These are phyloP conservation scores for Acer negundo DNA, from an alignment of 345 rosid genomes.

Conservation along the genomic window DNA sequence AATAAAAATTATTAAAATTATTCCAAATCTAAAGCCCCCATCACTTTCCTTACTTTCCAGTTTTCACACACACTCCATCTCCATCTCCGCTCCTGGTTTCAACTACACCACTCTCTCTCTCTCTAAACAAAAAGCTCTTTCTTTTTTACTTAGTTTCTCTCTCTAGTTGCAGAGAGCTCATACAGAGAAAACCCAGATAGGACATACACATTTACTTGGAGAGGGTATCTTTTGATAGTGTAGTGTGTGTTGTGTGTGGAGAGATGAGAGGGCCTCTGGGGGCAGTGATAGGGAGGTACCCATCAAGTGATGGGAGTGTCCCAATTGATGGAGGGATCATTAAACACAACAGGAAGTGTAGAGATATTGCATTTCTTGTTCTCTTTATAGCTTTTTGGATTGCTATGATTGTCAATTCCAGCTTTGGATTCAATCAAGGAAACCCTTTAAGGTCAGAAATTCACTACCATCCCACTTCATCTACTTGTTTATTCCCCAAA, in stretches of 20 bases:
- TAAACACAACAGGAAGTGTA: constrained; percentile 87
- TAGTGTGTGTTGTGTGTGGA: not conserved
- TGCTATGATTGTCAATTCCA: constrained; percentile 96
- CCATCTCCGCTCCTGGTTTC: constrained; percentile 21
- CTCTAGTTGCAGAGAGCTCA: not conserved
- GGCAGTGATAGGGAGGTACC: constrained; percentile 84
- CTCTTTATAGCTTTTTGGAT: constrained; percentile 91
- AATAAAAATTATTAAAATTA: constrained; percentile 10
- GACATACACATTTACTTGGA: not conserved
- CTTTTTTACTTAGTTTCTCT: not conserved
- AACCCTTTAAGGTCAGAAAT: constrained; percentile 72
- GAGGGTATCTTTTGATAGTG: not conserved
- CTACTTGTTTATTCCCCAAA: not conserved
- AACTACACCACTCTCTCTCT: constrained; percentile 8
- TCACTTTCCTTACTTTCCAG: not conserved
- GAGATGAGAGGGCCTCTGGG: constrained; percentile 77
- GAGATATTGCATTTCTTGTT: constrained; percentile 82
- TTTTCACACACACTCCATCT: constrained; percentile 14
- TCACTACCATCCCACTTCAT: not conserved
- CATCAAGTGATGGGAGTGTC: constrained; percentile 85
- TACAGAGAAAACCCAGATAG: not conserved
- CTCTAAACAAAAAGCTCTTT: not conserved
- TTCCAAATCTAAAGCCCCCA: constrained; percentile 28
- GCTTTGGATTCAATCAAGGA: constrained; percentile 96
- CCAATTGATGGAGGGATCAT: constrained; percentile 91